These are phyloP conservation scores for Incumbomyces lentus DNA, from an alignment of 2,329 filamentous ascomycete genomes.

Conservation along the genomic window DNA sequence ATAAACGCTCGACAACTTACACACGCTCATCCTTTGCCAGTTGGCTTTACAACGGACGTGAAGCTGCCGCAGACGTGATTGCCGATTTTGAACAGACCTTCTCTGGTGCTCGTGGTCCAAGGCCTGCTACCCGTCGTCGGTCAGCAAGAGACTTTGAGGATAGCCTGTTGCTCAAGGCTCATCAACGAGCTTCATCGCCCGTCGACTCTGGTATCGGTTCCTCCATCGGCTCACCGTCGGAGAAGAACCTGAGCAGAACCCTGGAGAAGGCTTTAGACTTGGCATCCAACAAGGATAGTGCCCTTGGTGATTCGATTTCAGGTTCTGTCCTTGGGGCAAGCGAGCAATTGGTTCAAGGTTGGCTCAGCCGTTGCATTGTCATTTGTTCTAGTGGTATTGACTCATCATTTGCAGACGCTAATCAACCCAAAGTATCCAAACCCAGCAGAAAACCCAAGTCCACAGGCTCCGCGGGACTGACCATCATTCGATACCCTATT, in stretches of 20 bases:
- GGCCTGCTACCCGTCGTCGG: slow-evolving; percentile 25
- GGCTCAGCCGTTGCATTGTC: slow-evolving; percentile 20
- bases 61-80: slow-evolving; percentile 60
- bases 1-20: slow-evolving; percentile 55
- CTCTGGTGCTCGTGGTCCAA: slow-evolving; percentile 31
- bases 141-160: slow-evolving; percentile 15
- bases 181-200: slow-evolving; percentile 43
- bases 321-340: slow-evolving; percentile 18
- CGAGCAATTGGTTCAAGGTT: slow-evolving; percentile 21
- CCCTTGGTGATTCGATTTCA: slow-evolving; percentile 15
- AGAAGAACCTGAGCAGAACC: slow-evolving; percentile 34
- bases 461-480: slow-evolving; percentile 37
- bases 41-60: slow-evolving; percentile 51
- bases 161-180: slow-evolving; percentile 23
- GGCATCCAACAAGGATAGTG: slow-evolving; percentile 24
- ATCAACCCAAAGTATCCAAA: slow-evolving; percentile 13
- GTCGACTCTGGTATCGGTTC: slow-evolving; percentile 85
- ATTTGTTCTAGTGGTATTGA: slow-evolving; percentile 20
- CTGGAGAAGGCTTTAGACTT: slow-evolving; percentile 29
- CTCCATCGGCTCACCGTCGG: slow-evolving; percentile 54
- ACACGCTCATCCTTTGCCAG: slow-evolving; percentile 23
- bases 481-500: slow-evolving; percentile 47
- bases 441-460: neutral
- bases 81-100: slow-evolving; percentile 57
- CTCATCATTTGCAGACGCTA: slow-evolving; percentile 17